A percentile compares a stretch with the other conserved stretches of the same genome.
phyloP scores from a whole-genome alignment of 179 eudicot species.

The Silene noctiflora region DNA sequence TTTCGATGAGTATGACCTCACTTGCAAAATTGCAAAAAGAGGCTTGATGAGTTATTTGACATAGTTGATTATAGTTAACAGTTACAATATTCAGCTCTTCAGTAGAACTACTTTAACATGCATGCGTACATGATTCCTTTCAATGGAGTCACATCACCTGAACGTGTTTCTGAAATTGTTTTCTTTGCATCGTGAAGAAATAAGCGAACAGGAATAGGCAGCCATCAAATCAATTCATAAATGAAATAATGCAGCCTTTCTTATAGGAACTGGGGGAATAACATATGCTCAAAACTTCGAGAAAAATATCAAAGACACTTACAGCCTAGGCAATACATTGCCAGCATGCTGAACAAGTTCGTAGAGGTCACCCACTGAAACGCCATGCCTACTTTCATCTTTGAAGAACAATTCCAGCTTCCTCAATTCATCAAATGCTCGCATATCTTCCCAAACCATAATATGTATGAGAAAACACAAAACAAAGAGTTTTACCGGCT shows the following conservation, averaged over 20 bases:
- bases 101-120: neutral
- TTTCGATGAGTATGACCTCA: neutral
- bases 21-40: neutral
- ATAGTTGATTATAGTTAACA: no score
- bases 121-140: neutral
- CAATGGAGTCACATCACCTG: neutral
- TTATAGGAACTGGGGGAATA: neutral
- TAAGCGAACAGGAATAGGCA: neutral
- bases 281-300: neutral
- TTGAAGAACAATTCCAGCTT: slow-evolving; percentile 84
- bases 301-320: slow-evolving; percentile 34
- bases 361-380: slow-evolving; percentile 74
- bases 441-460: slow-evolving; percentile 58
- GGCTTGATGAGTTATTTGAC: no score
- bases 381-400: slow-evolving; percentile 79
- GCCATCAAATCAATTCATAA: neutral
- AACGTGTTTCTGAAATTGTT: neutral
- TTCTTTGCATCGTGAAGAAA: neutral
- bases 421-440: slow-evolving; percentile 92
- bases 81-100: no score
- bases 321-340: slow-evolving; percentile 90
- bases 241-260: neutral
- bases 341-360: slow-evolving; percentile 99
- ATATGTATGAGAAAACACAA: neutral
- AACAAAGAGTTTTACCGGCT: neutral